Base-by-base conservation (phyloP, 768 basidiomycete genomes). In the Russula ochroleuca region DNA sequence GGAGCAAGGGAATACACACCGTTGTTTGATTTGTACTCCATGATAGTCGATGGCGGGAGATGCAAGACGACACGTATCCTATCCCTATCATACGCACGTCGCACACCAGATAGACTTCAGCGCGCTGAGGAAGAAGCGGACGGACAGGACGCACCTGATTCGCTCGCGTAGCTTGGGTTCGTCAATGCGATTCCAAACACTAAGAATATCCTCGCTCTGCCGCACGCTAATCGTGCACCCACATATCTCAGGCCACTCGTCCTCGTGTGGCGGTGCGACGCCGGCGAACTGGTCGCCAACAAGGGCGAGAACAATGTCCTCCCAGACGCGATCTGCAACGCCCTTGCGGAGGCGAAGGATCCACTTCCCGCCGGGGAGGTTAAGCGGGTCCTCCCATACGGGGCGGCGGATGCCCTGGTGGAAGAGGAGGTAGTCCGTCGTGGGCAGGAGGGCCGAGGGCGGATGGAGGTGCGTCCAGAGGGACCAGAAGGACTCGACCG, bases 401-500 rank as follows among this genome's bases (percentile, higher is more conserved):
- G 96, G 95, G 48, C 92, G 82, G 25, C 88, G 86, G 62, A 98
- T 80, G 45, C 86, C 87, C 2, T 84, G 79, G 69, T 94, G 92
- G 78, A 98, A 97, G 67, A 97, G 82, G 37, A 98, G 85, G 67
- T 96, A 92, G 76, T 98, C 96, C 5, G 95, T 96, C 3, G 94
- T 96, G 7, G 94, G 89, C 13, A 85, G 81, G 28, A 98, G 81
- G 14, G 83, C 81, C 1, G 92, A 94, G 1, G 95, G 94, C 0
- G 92, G 85, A 6, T 87, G 81, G 31, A 98, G 82, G 73, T 98
- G 96, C 5, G 94, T 94, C 81, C 92, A 90, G 63, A 98, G 78
- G 25, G 93, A 88, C 88, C 95, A 96, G 75, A 94, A 97, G 41
- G 93, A 95, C 77, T 98, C 96, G 57, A 93, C 90, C 88, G 92